Conservation (phyloP, 139 green algal species). For the Parachlorella kessleri region DNA sequence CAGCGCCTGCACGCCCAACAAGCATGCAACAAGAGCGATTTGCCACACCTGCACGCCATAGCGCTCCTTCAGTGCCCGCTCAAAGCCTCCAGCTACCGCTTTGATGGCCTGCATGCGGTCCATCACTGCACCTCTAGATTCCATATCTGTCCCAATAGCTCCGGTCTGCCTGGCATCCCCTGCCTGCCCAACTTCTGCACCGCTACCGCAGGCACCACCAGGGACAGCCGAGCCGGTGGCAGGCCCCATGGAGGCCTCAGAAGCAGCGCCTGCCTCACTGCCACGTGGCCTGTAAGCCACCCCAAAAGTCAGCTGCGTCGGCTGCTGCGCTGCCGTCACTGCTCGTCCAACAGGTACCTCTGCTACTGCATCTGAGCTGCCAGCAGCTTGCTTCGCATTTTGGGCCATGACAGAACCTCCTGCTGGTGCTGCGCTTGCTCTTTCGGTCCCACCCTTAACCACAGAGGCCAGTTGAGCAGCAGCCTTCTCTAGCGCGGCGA, state of each 20-base stretch:
- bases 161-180: background rate
- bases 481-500: background rate
- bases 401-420: background rate
- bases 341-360: background rate
- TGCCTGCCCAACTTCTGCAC: background rate
- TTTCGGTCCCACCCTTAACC: background rate
- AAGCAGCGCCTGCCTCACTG: background rate
- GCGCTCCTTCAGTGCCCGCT: constrained; percentile 1
- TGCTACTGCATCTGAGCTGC: background rate
- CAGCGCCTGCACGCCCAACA: too few species aligned
- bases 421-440: background rate
- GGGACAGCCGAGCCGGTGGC: too few species aligned
- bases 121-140: background rate
- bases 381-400: background rate
- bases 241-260: too few species aligned
- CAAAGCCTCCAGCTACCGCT: constrained; percentile 7
- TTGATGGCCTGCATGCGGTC: constrained; percentile 13
- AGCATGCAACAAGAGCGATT: too few species aligned
- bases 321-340: background rate
- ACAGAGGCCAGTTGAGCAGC: constrained; percentile 2
- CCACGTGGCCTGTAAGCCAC: background rate
- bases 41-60: background rate
- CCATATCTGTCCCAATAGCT: background rate
- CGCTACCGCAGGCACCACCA: too few species aligned
- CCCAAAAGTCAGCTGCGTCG: background rate